Conservation (phyloP, 1,139 yeast species). For the Schwanniomyces etchellsii region DNA sequence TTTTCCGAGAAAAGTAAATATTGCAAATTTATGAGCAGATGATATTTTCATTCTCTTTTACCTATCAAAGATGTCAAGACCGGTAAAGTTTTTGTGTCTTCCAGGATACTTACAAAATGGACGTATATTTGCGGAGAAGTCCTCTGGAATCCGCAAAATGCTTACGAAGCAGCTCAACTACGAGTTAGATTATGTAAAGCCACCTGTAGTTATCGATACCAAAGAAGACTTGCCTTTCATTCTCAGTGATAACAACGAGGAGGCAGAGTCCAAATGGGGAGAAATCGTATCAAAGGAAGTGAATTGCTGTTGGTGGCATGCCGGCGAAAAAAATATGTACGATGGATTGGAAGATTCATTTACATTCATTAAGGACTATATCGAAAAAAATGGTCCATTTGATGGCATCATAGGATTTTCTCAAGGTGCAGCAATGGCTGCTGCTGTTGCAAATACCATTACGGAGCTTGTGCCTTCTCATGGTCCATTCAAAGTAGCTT, state of each 20-base stretch:
- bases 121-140: constrained; percentile 66
- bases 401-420: constrained; percentile 87
- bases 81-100: constrained; percentile 24
- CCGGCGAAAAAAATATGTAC: constrained; percentile 20
- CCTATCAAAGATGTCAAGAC: constrained; percentile 1
- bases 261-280: constrained; percentile 19
- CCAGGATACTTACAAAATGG: constrained; percentile 63
- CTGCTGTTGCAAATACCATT: constrained; percentile 44
- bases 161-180: constrained; percentile 54
- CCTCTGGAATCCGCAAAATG: constrained; percentile 72
- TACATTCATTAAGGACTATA: constrained; percentile 45
- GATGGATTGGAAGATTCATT: constrained; percentile 27
- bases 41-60: not conserved
- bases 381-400: constrained; percentile 74
- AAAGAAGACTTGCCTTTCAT: constrained; percentile 25
- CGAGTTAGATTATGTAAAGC: constrained; percentile 33
- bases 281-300: constrained; percentile 37
- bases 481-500: constrained; percentile 39
- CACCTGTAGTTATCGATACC: constrained; percentile 22
- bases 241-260: constrained; percentile 21
- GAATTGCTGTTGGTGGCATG: constrained; percentile 47
- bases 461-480: constrained; percentile 32
- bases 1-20: not conserved
- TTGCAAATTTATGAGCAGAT: not conserved
- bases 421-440: constrained; percentile 88